Percentiles rank a stretch among this genome's conserved stretches.
These are phyloP conservation scores for Neurospora hispaniola DNA, from an alignment of 495 filamentous ascomycete species.

Conservation along the genomic window DNA sequence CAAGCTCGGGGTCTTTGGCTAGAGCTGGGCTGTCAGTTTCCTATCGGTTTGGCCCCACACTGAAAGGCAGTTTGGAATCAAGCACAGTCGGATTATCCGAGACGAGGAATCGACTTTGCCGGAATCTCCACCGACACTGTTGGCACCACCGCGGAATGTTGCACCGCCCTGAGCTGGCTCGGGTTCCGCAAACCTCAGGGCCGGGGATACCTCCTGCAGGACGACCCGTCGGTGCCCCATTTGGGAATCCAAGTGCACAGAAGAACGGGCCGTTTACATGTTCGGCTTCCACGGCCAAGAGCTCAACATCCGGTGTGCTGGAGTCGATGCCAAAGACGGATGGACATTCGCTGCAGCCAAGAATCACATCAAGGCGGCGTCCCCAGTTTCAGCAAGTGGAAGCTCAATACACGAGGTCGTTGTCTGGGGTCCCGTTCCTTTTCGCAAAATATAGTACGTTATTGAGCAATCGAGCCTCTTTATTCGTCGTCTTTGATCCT, in stretches of 20 bases:
- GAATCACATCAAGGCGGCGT: neutral
- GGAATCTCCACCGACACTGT: neutral
- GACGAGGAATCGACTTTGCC: neutral
- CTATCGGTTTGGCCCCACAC: too few relatives aligned
- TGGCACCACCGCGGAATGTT: neutral
- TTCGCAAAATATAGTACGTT: neutral
- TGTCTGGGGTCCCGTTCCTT: neutral
- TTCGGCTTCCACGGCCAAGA: slow-evolving; percentile 6
- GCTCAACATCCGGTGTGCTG: slow-evolving; percentile 1
- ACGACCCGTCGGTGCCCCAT: neutral
- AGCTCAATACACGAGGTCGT: neutral
- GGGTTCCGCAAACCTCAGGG: neutral
- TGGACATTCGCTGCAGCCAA: neutral
- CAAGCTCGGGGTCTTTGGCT: too few relatives aligned
- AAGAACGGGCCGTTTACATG: neutral
- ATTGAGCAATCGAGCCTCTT: neutral
- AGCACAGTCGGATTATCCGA: too few relatives aligned
- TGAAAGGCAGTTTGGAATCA: too few relatives aligned
- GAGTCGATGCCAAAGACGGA: neutral
- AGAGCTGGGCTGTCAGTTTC: too few relatives aligned
- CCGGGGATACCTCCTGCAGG: too few relatives aligned
- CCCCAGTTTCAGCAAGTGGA: neutral
- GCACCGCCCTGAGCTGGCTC: neutral
- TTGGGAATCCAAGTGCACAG: neutral
- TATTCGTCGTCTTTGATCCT: neutral